Conservation (phyloP, 2,329 filamentous ascomycete species). For the Diplodia intermedia region DNA sequence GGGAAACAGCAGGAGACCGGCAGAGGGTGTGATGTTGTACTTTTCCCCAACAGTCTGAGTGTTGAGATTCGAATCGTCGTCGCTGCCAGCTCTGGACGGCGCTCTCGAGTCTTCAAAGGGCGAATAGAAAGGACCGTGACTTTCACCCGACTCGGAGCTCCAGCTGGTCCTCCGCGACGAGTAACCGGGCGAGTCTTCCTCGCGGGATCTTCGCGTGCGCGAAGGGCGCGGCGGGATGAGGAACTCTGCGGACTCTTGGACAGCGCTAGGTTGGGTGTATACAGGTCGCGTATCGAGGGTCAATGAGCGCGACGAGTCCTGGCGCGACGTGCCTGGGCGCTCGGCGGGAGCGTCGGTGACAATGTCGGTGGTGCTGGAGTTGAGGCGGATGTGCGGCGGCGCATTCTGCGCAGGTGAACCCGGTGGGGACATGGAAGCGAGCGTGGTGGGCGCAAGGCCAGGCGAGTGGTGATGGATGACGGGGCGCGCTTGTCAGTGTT, state of each 20-base stretch:
- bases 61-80: constrained; percentile 67
- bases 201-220: constrained; percentile 58
- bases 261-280: constrained; percentile 44
- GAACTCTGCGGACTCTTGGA: constrained; percentile 57
- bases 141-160: constrained; percentile 65
- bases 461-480: neutral
- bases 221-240: constrained; percentile 59
- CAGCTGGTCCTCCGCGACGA: constrained; percentile 68
- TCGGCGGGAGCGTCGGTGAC: constrained; percentile 46
- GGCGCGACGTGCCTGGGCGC: constrained; percentile 49
- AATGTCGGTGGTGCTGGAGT: constrained; percentile 65
- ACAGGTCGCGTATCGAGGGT: constrained; percentile 38
- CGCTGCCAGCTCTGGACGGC: constrained; percentile 66
- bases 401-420: constrained; percentile 35
- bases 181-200: constrained; percentile 54
- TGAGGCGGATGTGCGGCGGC: constrained; percentile 68
- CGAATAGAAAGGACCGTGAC: constrained; percentile 58
- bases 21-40: constrained; percentile 73
- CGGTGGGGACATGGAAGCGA: constrained; percentile 32
- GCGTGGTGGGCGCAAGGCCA: constrained; percentile 12
- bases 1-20: constrained; percentile 70
- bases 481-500: neutral
- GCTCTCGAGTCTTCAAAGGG: constrained; percentile 67
- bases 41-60: constrained; percentile 77
- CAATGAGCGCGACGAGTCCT: constrained; percentile 54